These are phyloP conservation scores for Pythium monospermum DNA, from an alignment of 352 stramenopile species.

Conservation along the genomic window DNA sequence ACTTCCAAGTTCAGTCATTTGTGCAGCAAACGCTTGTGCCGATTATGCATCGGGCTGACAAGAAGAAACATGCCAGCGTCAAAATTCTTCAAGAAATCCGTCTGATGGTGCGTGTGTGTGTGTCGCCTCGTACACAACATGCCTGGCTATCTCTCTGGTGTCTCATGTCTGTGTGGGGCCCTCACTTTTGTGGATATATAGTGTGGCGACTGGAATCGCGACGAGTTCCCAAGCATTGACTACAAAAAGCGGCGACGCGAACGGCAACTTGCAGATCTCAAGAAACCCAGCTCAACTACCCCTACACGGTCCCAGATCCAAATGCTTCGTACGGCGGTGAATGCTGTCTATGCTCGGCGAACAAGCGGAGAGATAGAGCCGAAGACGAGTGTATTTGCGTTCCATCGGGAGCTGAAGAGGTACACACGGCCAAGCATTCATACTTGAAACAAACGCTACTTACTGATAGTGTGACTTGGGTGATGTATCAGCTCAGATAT, in stretches of 20 bases:
- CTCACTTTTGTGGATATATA: slow-evolving; percentile 19
- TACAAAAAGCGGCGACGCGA: slow-evolving; percentile 53
- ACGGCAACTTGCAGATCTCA: slow-evolving; percentile 32
- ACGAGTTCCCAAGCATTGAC: slow-evolving; percentile 30
- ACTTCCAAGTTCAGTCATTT: slow-evolving; percentile 65
- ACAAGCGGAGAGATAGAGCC: slow-evolving; percentile 53
- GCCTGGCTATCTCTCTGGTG: slow-evolving; percentile 1
- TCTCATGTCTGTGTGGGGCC: too few relatives aligned
- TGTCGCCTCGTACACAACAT: too few relatives aligned
- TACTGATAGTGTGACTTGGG: too few relatives aligned
- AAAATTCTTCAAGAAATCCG: slow-evolving; percentile 69
- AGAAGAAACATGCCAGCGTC: slow-evolving; percentile 66
- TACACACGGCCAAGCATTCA: too few relatives aligned
- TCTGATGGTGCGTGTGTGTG: slow-evolving; percentile 36
- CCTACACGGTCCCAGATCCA: slow-evolving; percentile 41
- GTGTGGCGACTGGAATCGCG: slow-evolving; percentile 56
- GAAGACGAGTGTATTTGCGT: slow-evolving; percentile 51
- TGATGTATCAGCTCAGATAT: slow-evolving; percentile 75
- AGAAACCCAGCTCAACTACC: slow-evolving; percentile 21
- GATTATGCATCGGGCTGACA: slow-evolving; percentile 80
- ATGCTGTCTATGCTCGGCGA: slow-evolving; percentile 59
- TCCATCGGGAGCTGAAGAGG: slow-evolving; percentile 79
- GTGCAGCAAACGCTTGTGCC: slow-evolving; percentile 67
- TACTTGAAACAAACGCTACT: too few relatives aligned
- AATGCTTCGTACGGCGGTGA: slow-evolving; percentile 45